Evolutionary conservation across 192 early-diverging fungal genomes (phyloP).

Genomic region (Chytriomyces sp.): DNA sequence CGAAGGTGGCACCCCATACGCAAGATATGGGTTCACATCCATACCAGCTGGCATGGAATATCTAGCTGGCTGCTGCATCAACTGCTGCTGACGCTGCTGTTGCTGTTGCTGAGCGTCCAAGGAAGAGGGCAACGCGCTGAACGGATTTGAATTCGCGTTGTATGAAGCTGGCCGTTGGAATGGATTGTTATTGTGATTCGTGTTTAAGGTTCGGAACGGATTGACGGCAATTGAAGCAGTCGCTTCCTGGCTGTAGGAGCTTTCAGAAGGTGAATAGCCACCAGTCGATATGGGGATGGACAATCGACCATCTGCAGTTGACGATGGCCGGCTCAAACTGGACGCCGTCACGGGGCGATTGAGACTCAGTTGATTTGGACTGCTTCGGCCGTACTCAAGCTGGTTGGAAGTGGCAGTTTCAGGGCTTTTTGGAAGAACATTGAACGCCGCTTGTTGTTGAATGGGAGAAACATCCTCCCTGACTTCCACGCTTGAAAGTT

Average conservation of each 20-base stretch:
- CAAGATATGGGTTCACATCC: background rate
- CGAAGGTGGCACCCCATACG: background rate
- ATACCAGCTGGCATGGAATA: conserved; percentile 11
- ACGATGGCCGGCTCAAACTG: background rate
- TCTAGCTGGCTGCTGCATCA: background rate
- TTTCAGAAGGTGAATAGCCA: no score
- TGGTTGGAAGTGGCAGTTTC: background rate
- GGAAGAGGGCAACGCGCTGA: background rate
- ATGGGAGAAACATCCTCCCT: background rate
- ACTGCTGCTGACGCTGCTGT: background rate
- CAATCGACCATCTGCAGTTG: background rate
- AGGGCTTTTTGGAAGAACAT: background rate
- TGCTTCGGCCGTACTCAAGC: background rate
- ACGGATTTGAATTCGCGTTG: background rate
- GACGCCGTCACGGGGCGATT: background rate
- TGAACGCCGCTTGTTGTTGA: background rate
- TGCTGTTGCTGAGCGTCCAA: background rate
- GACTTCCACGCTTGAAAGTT: background rate
- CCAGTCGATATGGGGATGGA: background rate
- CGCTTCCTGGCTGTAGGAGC: background rate
- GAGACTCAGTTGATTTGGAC: conserved; percentile 6
- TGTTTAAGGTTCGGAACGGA: conserved; percentile 3
- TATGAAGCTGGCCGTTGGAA: conserved; percentile 22
- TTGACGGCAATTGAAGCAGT: background rate
- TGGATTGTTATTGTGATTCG: conserved; percentile 5